These are phyloP conservation scores for Amanita polypyramis DNA, from an alignment of 768 basidiomycete genomes.

Conservation along the genomic window DNA sequence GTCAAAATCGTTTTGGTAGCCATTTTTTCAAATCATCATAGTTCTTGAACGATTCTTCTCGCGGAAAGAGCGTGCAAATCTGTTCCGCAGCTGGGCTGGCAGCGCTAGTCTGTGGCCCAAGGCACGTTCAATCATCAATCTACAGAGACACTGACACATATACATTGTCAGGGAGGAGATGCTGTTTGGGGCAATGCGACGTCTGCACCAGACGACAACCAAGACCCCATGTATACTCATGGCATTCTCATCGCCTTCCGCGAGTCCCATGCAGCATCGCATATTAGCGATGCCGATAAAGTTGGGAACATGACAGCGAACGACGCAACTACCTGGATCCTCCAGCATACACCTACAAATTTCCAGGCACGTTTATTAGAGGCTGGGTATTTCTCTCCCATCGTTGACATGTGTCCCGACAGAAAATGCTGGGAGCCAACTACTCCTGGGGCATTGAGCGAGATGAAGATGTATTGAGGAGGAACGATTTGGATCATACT, in stretches of 20 bases:
- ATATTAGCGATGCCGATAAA: slow-evolving; percentile 12
- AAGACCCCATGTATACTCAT: slow-evolving; percentile 46
- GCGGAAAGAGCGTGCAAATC: slow-evolving; percentile 71
- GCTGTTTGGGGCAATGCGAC: slow-evolving; percentile 72
- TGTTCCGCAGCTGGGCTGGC: slow-evolving; percentile 95
- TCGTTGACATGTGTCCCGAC: not conserved
- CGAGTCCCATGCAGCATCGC: slow-evolving; percentile 8
- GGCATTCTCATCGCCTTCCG: slow-evolving; percentile 83
- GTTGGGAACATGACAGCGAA: slow-evolving; percentile 65
- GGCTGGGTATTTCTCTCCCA: not conserved
- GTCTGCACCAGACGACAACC: slow-evolving; percentile 72
- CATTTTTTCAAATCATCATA: slow-evolving; percentile 17
- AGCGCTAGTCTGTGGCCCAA: slow-evolving; percentile 93
- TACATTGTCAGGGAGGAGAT: slow-evolving; percentile 54
- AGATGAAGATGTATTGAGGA: slow-evolving; percentile 48
- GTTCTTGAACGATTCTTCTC: slow-evolving; percentile 88
- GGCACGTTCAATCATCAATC: slow-evolving; percentile 26
- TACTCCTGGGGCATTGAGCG: slow-evolving; percentile 87
- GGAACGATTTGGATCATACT: slow-evolving; percentile 60
- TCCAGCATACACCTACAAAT: slow-evolving; percentile 69
- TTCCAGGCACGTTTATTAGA: slow-evolving; percentile 45
- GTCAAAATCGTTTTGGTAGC: not conserved
- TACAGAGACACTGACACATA: not conserved
- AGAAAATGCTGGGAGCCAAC: slow-evolving; percentile 78
- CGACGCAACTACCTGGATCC: slow-evolving; percentile 68